Evolutionary conservation across 371 early-diverging fungal genomes (phyloP), one percentile per base, ranked within the genome.

Genomic region (Entomophthora muscae): DNA sequence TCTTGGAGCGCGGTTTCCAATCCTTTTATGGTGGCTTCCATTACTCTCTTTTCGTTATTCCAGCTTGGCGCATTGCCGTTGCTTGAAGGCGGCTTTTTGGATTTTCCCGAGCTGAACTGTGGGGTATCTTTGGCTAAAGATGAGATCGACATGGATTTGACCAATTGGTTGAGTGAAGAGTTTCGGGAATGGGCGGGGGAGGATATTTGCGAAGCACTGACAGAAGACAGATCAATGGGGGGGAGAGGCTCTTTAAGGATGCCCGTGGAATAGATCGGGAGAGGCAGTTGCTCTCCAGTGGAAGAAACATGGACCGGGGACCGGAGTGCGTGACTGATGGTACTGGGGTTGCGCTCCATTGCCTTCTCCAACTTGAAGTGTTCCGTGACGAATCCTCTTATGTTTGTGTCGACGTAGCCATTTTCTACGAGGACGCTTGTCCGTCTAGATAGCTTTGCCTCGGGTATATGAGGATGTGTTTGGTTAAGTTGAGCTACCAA

Each of bases 211-310:
- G 42, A 10, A 17, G 42, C 42, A 17, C 42, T 42, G 17, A 57
- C 29, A 31, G 31, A 13, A n/a, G 58, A 31, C 29, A 57, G 27
- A 21, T 31, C 10, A 21, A 57, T 31, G 26, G 26, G 58, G 29
- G 58, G 26, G 2, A 57, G 29, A 57, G 58, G 58, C 26, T 57
- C 58, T 29, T 57, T 12, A 12, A 57, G 58, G 3, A 57, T 26
- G 3, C 58, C 58, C 3, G 58, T 57, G 29, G 58, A 29, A 57
- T 57, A 57, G 58, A 57, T 57, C 2, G 58, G 58, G 1, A 57
- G n/a, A 1, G 58, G 58, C 31, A 31, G 26, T 57, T 57, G 58
- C 29, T 57, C 29, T 3, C 58, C 58, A 21, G 58, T 29, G 26
- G 26, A 17, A 3, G 58, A 30, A 3, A 57, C 32, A 29, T 29